Evolutionary conservation across 2,329 filamentous ascomycete genomes (phyloP).

Genomic region (Curvularia sp.): DNA sequence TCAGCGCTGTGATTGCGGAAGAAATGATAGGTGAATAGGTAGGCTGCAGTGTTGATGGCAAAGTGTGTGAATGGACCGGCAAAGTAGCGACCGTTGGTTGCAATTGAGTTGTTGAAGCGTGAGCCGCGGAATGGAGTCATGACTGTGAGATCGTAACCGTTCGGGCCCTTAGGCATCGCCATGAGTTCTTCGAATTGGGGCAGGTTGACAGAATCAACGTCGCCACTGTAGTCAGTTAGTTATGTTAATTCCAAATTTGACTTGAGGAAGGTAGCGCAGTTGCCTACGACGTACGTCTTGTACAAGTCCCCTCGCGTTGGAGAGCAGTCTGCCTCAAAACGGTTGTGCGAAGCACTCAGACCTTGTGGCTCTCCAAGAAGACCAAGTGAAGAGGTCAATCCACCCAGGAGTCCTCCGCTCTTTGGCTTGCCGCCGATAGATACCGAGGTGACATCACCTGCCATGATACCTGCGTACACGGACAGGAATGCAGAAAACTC

Average conservation of each 20-base stretch:
- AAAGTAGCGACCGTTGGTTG: conserved; percentile 23
- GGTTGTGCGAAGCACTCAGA: conserved; percentile 26
- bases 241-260: neutral
- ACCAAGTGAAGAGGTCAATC: conserved; percentile 21
- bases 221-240: conserved; percentile 2
- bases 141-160: conserved; percentile 9
- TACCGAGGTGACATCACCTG: conserved; percentile 22
- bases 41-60: conserved; percentile 21
- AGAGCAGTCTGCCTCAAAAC: conserved; percentile 28
- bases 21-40: conserved; percentile 18
- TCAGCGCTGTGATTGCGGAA: conserved; percentile 33
- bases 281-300: conserved; percentile 5
- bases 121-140: conserved; percentile 22
- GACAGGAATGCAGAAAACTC: conserved; percentile 25
- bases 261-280: too few relatives aligned
- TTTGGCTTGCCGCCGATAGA: conserved; percentile 26
- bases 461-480: conserved; percentile 19
- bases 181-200: conserved; percentile 9
- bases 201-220: conserved; percentile 7
- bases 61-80: conserved; percentile 29
- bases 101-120: conserved; percentile 26
- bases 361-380: conserved; percentile 24
- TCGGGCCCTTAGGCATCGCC: conserved; percentile 6
- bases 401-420: conserved; percentile 21
- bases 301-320: conserved; percentile 19